Conservation (phyloP, 192 early-diverging fungal genomes). For the Dispira parvispora region DNA sequence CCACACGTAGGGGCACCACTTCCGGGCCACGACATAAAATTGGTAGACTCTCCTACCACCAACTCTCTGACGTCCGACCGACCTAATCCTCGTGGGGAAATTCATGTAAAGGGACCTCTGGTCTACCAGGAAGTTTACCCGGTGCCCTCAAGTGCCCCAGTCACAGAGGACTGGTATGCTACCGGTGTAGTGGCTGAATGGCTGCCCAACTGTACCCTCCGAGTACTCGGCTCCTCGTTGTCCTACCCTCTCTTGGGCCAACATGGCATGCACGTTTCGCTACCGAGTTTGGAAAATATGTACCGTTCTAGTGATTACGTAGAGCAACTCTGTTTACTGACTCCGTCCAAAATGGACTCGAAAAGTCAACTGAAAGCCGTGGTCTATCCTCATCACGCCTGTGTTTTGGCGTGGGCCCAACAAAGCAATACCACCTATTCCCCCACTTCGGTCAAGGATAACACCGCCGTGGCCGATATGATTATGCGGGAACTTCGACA, state of each 20-base stretch:
- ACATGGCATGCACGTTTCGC: neutral
- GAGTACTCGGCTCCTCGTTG: neutral
- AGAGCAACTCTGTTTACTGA: neutral
- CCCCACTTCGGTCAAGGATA: neutral
- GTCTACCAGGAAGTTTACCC: neutral
- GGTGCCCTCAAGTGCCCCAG: neutral
- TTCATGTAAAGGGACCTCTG: conserved; percentile 23
- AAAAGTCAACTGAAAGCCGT: neutral
- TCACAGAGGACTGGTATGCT: neutral
- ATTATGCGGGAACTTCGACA: neutral
- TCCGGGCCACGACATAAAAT: conserved; percentile 28
- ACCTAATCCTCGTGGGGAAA: conserved; percentile 22
- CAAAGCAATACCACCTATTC: neutral
- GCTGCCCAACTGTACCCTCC: conserved; percentile 8
- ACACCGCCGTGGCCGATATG: neutral
- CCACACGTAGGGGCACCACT: conserved; percentile 27
- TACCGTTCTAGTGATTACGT: neutral
- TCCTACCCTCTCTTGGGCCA: neutral
- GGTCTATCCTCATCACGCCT: neutral
- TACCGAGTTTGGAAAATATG: neutral
- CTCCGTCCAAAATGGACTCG: neutral
- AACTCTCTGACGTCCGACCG: conserved; percentile 12
- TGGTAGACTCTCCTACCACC: conserved; percentile 7
- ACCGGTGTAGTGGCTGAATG: neutral
- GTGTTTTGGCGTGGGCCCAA: conserved; percentile 5